Base-by-base conservation (phyloP, 208 protist genomes). In the Leishmania braziliensis region DNA sequence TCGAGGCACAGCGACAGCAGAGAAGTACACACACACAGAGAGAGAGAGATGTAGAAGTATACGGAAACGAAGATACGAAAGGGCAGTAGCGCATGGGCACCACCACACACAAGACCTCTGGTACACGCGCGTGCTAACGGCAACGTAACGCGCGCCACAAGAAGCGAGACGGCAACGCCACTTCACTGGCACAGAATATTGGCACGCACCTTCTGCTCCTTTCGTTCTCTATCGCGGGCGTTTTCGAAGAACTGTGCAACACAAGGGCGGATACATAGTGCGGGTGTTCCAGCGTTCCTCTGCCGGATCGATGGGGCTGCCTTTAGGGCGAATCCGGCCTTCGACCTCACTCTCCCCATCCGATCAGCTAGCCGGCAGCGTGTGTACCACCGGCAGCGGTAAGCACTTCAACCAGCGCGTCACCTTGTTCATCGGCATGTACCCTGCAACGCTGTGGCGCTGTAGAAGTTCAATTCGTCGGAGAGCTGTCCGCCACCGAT, bases 201-300 rank as follows among this genome's bases (percentile, higher is more conserved):
- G 36, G 58, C 36, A 23, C 39, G 58, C 29, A 69, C 65, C 69
- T 77, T 77, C 5, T 60, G 69, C 39, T 68, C 58, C 33, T 73
- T 26, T 9, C 18, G 36, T 39, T 48, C 50, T 51, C 63, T 33
- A 63, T 20, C 16, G 33, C 14, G 5, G 54, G 39, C 46, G 66
- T n/a, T 53, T 68, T 50, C 75, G 68, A 77, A 14, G 26, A 53
- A 5, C 50, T 77, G n/a, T 75, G 54, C 12, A 77, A 60, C 18
- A 76, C 84, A 3, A 91, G 78, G 33, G 91, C 91, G 8, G 88
- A 89, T 43, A 95, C 72, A 73, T 92, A 93, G 36, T 84, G 78
- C 54, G 90, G 86, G 84, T 83, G 29, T 90, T 87, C 74, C 84
- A 86, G 16, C 51, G 50, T 18, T 84, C 68, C 36, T 74, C 69